Percentiles rank a stretch among this genome's conserved stretches.
Conservation (phyloP, 768 basidiomycete species). For the Russula foetens region DNA sequence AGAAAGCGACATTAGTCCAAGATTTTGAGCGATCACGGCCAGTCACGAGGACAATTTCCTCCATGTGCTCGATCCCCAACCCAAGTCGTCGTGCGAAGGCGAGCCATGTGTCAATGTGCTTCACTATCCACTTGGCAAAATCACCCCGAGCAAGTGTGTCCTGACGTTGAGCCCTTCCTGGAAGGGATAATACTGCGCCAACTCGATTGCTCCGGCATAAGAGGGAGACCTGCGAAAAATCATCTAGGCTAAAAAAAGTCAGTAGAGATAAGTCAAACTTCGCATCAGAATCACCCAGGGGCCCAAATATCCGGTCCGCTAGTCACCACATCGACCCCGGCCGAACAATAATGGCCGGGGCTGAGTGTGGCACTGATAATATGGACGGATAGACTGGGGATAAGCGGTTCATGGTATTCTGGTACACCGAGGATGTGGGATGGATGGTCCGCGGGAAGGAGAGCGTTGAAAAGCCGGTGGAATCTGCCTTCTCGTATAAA, state of each 20-base stretch:
- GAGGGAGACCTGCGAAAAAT: not conserved
- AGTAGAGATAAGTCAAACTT: not conserved
- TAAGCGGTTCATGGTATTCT: no score
- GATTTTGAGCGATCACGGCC: not conserved
- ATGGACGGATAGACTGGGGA: no score
- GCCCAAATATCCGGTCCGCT: not conserved
- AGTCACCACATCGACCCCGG: not conserved
- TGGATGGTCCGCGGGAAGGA: no score
- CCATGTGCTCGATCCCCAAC: not conserved
- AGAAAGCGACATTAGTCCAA: not conserved
- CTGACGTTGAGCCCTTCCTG: not conserved
- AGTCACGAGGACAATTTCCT: not conserved
- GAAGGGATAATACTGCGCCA: not conserved
- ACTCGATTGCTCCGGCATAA: not conserved
- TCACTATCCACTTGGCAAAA: not conserved
- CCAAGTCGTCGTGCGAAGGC: not conserved
- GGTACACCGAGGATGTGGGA: no score
- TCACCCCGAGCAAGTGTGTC: not conserved
- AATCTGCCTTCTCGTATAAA: no score
- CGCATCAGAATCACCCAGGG: not conserved
- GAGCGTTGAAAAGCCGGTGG: no score
- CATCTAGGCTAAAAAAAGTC: not conserved
- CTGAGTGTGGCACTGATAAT: not conserved
- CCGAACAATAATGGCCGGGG: not conserved
- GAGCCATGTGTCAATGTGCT: not conserved